phyloP scores from a whole-genome alignment of 2,329 filamentous ascomycete genomes.

The Pseudocercospora pini-densiflorae region DNA sequence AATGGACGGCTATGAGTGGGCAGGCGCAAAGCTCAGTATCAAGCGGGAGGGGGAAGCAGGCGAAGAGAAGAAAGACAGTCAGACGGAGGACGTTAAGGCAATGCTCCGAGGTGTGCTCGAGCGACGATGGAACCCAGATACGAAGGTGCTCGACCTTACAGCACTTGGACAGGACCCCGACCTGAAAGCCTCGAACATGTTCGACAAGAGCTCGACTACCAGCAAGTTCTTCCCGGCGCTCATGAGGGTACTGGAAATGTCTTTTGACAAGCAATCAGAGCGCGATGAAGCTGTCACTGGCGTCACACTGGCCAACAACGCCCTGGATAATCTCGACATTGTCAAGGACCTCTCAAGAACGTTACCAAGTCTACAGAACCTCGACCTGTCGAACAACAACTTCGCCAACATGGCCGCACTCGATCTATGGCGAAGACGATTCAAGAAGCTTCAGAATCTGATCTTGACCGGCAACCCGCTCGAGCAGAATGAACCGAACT shows the following conservation, averaged over 20 bases:
- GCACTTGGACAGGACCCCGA: conserved; percentile 72
- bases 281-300: conserved; percentile 80
- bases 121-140: conserved; percentile 70
- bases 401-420: conserved; percentile 71
- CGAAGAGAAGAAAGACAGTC: conserved; percentile 20
- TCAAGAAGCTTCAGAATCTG: conserved; percentile 78
- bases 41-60: conserved; percentile 34
- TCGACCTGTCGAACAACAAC: conserved; percentile 86
- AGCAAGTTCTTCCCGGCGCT: conserved; percentile 91
- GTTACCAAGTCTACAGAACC: conserved; percentile 83
- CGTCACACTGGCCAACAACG: conserved; percentile 81
- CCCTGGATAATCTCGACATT: conserved; percentile 70
- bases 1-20: conserved; percentile 48
- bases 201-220: conserved; percentile 70
- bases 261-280: conserved; percentile 72
- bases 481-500: conserved; percentile 52
- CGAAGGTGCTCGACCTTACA: conserved; percentile 84
- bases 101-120: conserved; percentile 73
- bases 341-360: conserved; percentile 77
- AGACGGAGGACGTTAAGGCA: conserved; percentile 62
- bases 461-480: conserved; percentile 80
- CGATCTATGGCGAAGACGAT: conserved; percentile 77
- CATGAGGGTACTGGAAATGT: conserved; percentile 81
- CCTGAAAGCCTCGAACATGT: conserved; percentile 75
- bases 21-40: conserved; percentile 45